These are phyloP conservation scores for Salix dunnii DNA, from an alignment of 345 rosid species.

Conservation along the genomic window DNA sequence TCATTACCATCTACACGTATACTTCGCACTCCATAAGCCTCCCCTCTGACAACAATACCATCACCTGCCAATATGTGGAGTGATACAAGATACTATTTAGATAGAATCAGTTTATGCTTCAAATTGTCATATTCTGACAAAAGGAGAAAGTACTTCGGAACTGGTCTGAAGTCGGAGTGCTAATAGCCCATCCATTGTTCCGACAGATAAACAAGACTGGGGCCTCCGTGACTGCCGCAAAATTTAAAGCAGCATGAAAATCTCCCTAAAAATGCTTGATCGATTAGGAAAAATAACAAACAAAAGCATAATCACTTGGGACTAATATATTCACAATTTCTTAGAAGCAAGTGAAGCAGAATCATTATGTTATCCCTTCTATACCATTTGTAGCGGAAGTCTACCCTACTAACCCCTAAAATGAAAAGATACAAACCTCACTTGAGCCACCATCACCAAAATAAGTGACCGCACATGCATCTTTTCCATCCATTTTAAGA, in stretches of 20 bases:
- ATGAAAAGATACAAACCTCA: conserved; percentile 45
- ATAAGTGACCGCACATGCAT: conserved; percentile 69
- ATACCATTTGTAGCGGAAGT: no score
- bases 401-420: neutral
- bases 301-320: neutral
- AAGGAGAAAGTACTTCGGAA: conserved; percentile 62
- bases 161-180: conserved; percentile 76
- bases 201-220: conserved; percentile 81
- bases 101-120: neutral
- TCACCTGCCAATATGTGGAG: conserved; percentile 52
- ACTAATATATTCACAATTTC: neutral
- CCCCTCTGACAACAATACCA: conserved; percentile 80
- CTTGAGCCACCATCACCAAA: conserved; percentile 84
- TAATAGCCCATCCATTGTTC: conserved; percentile 91
- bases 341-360: neutral
- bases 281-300: conserved; percentile 14
- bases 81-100: neutral
- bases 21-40: conserved; percentile 75
- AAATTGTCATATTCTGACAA: neutral
- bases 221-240: conserved; percentile 73
- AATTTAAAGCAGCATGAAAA: conserved; percentile 71
- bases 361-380: neutral
- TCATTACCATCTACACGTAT: conserved; percentile 92
- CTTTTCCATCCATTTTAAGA: conserved; percentile 67
- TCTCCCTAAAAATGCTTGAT: conserved; percentile 54